These are phyloP conservation scores for Tuber borchii DNA, from an alignment of 495 filamentous ascomycete genomes.

Conservation along the genomic window DNA sequence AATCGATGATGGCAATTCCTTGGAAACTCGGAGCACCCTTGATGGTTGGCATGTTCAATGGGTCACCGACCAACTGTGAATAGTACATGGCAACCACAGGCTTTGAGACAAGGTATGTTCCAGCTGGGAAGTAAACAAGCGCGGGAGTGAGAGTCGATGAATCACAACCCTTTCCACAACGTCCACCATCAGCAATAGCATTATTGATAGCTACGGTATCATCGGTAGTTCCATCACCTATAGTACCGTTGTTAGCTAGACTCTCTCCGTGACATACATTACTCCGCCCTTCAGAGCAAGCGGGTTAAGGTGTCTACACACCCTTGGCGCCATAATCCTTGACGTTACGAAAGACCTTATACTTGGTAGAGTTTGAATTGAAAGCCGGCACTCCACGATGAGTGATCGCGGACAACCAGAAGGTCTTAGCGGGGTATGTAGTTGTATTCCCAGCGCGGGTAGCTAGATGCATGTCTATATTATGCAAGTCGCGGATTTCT, in stretches of 20 bases:
- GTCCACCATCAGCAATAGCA: slow-evolving; percentile 67
- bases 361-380: slow-evolving; percentile 49
- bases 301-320: slow-evolving; percentile 32
- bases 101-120: slow-evolving; percentile 64
- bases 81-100: slow-evolving; percentile 71
- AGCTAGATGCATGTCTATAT: background rate
- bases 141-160: slow-evolving; percentile 67
- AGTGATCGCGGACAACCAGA: slow-evolving; percentile 66
- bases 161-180: slow-evolving; percentile 72
- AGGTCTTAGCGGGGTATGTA: background rate
- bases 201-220: slow-evolving; percentile 85
- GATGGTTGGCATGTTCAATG: slow-evolving; percentile 60
- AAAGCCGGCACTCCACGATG: slow-evolving; percentile 65
- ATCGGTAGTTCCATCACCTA: slow-evolving; percentile 67
- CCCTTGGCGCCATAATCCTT: slow-evolving; percentile 73
- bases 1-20: slow-evolving; percentile 85
- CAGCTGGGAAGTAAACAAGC: slow-evolving; percentile 73
- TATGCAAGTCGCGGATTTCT: background rate
- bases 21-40: slow-evolving; percentile 65
- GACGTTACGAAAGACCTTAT: slow-evolving; percentile 82
- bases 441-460: background rate
- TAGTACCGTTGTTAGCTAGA: background rate
- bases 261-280: background rate
- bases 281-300: background rate
- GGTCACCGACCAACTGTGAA: slow-evolving; percentile 74